These are phyloP conservation scores for Cystobasidium ongulense DNA, from an alignment of 768 basidiomycete species.

Conservation along the genomic window DNA sequence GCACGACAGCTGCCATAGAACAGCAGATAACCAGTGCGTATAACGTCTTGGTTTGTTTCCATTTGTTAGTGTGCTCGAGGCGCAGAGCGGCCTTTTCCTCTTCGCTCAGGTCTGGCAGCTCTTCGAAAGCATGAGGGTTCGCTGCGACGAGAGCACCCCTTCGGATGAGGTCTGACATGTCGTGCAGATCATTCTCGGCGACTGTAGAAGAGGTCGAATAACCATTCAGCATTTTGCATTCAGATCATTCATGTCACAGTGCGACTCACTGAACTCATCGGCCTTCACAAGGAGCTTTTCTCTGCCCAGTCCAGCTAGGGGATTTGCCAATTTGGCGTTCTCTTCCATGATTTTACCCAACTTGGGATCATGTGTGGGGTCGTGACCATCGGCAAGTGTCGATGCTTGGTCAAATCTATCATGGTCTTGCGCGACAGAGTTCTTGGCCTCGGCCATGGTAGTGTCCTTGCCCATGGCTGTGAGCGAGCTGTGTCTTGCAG, in stretches of 20 bases:
- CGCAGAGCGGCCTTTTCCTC: slow-evolving; percentile 49
- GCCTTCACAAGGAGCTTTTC: slow-evolving; percentile 5
- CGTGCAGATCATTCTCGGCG: slow-evolving; percentile 45
- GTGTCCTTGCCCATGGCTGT: neutral
- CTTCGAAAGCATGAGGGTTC: slow-evolving; percentile 53
- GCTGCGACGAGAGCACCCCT: slow-evolving; percentile 70
- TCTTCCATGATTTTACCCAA: slow-evolving; percentile 16
- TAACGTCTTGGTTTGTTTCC: slow-evolving; percentile 51
- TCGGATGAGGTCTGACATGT: slow-evolving; percentile 56
- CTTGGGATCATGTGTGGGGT: neutral
- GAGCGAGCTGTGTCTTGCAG: too few species aligned
- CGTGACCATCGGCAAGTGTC: neutral
- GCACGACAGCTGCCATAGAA: slow-evolving; percentile 63
- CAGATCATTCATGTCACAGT: neutral
- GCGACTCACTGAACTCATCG: neutral
- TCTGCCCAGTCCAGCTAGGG: neutral
- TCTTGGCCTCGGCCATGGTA: neutral
- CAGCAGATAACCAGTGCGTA: slow-evolving; percentile 42
- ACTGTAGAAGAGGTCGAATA: slow-evolving; percentile 44
- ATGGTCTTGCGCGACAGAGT: neutral
- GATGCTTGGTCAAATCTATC: slow-evolving; percentile 17
- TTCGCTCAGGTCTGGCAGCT: slow-evolving; percentile 46
- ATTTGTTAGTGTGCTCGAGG: slow-evolving; percentile 48
- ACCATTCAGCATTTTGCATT: slow-evolving; percentile 57
- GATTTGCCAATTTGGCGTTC: slow-evolving; percentile 20